Conservation (phyloP, 176 grass and related monocot species). For the Juncus inflexus region DNA sequence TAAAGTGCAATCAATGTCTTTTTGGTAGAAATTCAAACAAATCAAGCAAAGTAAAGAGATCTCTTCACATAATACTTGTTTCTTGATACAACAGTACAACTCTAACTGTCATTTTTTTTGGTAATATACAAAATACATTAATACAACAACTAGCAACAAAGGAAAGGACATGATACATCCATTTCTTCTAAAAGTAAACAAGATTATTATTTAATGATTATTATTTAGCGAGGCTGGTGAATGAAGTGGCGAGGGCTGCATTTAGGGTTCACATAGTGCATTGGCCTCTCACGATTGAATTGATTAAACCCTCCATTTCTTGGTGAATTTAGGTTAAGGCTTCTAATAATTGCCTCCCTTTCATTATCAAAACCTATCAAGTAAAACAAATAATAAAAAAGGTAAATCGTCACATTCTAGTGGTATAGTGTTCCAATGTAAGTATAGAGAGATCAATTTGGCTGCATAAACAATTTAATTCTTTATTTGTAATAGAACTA, state of each 20-base stretch:
- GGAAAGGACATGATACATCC: slow-evolving; percentile 11
- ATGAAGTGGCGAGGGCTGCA: slow-evolving; percentile 35
- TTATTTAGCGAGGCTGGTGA: slow-evolving; percentile 74
- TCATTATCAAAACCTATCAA: slow-evolving; percentile 26
- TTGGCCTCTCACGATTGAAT: slow-evolving; percentile 39
- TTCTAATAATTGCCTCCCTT: slow-evolving; percentile 36
- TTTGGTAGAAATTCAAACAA: too few species aligned
- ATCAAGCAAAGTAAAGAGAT: too few species aligned
- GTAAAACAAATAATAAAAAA: background rate
- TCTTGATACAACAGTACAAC: slow-evolving; percentile 26
- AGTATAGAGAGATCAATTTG: too few species aligned
- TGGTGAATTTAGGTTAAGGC: slow-evolving; percentile 38
- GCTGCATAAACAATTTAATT: too few species aligned
- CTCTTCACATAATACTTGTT: slow-evolving; percentile 3
- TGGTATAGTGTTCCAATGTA: too few species aligned
- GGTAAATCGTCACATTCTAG: too few species aligned
- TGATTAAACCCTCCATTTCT: slow-evolving; percentile 5
- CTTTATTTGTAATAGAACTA: too few species aligned
- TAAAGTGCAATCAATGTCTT: too few species aligned
- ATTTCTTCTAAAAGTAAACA: slow-evolving; percentile 7
- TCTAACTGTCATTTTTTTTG: slow-evolving; percentile 33
- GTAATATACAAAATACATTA: slow-evolving; percentile 21
- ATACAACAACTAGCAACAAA: slow-evolving; percentile 14
- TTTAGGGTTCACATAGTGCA: slow-evolving; percentile 35
- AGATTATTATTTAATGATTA: background rate